phyloP scores from a whole-genome alignment of 305 asterid genomes.

The Salvia sclarea region DNA sequence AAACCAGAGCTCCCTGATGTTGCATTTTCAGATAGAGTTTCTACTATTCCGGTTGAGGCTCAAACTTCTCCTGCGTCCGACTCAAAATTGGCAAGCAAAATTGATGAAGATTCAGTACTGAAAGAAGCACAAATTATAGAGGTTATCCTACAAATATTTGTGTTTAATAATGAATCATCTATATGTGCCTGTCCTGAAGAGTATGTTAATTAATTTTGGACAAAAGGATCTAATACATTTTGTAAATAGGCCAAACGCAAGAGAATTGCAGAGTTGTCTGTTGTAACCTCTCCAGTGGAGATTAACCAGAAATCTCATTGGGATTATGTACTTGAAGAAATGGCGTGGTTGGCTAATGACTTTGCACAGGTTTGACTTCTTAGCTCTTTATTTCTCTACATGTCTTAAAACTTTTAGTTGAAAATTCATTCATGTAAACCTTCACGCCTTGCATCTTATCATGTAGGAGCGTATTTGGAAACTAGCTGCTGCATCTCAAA shows the following conservation, averaged over 20 bases:
- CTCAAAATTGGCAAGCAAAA: constrained; percentile 38
- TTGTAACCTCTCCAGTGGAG: constrained; percentile 45
- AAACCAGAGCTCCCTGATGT: constrained; percentile 40
- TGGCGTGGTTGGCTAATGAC: constrained; percentile 98
- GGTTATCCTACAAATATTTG: constrained; percentile 47
- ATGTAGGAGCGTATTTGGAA: constrained; percentile 98
- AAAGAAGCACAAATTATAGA: constrained; percentile 88
- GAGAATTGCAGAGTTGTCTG: constrained; percentile 70
- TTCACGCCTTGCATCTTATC: constrained; percentile 31
- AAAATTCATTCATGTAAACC: constrained; percentile 19
- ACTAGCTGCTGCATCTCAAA: constrained; percentile 69
- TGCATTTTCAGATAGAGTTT: constrained; percentile 12
- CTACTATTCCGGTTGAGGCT: constrained; percentile 41
- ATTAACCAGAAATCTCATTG: constrained; percentile 67
- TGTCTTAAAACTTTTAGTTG: background rate
- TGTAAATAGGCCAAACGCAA: constrained; percentile 81
- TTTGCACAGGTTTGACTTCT: constrained; percentile 77
- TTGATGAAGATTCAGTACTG: constrained; percentile 81
- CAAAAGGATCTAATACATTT: constrained; percentile 40
- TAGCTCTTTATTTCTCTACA: constrained; percentile 11
- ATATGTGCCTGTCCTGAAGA: constrained; percentile 27
- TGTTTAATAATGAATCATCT: constrained; percentile 26
- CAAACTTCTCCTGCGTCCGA: constrained; percentile 42
- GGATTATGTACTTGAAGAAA: constrained; percentile 94
- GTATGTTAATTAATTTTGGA: constrained; percentile 24